Evolutionary conservation across 148 eudicot genomes (phyloP).

Genomic region (Fallopia convolvulus): DNA sequence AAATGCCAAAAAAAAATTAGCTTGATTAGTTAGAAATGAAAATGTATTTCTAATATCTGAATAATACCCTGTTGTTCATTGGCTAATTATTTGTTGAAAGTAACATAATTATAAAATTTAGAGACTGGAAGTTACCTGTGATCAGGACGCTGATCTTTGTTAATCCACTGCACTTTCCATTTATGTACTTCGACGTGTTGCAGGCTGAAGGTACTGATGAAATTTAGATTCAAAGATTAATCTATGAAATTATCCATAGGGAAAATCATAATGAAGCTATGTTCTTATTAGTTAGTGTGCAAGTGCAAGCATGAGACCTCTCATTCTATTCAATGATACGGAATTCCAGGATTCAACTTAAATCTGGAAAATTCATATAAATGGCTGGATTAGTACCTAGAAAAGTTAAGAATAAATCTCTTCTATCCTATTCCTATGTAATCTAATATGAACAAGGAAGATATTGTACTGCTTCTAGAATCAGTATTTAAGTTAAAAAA

Average conservation of each 20-base stretch:
- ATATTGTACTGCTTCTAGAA: neutral
- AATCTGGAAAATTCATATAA: too few species aligned
- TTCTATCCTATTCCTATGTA: too few species aligned
- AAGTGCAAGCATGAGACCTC: too few species aligned
- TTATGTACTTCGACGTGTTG: neutral
- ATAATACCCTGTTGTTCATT: neutral
- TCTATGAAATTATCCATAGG: neutral
- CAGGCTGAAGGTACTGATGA: neutral
- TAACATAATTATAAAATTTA: too few species aligned
- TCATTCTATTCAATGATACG: too few species aligned
- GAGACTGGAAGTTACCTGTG: neutral
- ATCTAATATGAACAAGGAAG: neutral
- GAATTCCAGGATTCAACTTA: too few species aligned
- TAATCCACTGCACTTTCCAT: conserved; percentile 1
- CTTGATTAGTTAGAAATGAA: neutral
- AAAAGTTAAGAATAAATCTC: neutral
- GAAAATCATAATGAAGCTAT: neutral
- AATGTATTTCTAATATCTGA: neutral
- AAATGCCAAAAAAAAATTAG: neutral
- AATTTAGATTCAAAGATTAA: neutral
- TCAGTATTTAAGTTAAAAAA: neutral
- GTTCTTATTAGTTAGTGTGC: too few species aligned
- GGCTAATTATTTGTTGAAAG: too few species aligned
- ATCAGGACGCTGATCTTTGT: neutral
- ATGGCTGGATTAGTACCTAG: too few species aligned